phyloP scores from a whole-genome alignment of 768 basidiomycete genomes.

The Pleurotus eryngii region DNA sequence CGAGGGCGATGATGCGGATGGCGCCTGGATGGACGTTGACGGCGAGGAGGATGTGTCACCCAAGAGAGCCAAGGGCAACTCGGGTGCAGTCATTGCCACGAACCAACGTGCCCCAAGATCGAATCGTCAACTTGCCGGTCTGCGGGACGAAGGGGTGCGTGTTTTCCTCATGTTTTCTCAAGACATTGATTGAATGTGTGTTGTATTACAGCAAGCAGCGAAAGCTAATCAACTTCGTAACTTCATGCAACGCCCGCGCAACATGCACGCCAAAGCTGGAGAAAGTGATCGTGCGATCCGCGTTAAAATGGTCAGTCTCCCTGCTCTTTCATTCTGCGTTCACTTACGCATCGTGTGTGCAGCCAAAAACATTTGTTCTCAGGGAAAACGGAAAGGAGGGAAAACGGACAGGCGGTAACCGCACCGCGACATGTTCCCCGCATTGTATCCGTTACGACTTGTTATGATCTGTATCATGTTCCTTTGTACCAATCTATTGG shows the following conservation, averaged over 20 bases:
- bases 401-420: constrained; percentile 75
- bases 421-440: neutral
- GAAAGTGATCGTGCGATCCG: constrained; percentile 84
- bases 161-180: constrained; percentile 1
- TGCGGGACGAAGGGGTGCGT: constrained; percentile 73
- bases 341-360: constrained; percentile 8
- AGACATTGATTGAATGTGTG: constrained; percentile 9
- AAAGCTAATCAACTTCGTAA: constrained; percentile 82
- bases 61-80: constrained; percentile 63
- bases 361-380: constrained; percentile 90
- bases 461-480: too few species aligned
- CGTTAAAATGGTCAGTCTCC: constrained; percentile 72
- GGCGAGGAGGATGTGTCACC: constrained; percentile 46
- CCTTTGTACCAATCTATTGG: too few species aligned
- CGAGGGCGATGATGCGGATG: constrained; percentile 43
- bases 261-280: constrained; percentile 85
- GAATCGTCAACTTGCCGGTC: constrained; percentile 74
- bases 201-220: constrained; percentile 58
- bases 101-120: constrained; percentile 57
- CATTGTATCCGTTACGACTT: neutral
- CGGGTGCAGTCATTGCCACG: constrained; percentile 51
- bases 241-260: constrained; percentile 82
- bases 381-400: constrained; percentile 82
- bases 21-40: constrained; percentile 55
- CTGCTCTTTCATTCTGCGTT: neutral